Percentiles rank a stretch among this genome's conserved stretches.
phyloP scores from a whole-genome alignment of 2,329 filamentous ascomycete genomes.

The Aspergillus bombycis region DNA sequence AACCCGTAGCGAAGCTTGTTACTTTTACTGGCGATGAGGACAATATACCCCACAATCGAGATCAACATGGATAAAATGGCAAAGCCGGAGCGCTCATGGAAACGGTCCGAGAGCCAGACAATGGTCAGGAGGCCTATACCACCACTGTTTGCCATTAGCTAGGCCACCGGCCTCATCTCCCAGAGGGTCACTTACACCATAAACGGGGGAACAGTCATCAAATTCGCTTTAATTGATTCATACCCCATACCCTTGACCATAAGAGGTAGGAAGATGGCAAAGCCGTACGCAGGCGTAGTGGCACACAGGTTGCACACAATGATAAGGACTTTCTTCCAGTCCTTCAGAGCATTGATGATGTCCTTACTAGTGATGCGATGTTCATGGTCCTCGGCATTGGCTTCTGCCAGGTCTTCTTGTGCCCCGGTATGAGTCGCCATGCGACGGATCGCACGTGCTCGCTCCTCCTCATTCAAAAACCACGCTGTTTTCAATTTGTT shows the following conservation, averaged over 20 bases:
- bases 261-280: not conserved
- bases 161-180: rapidly evolving
- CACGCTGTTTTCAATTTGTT: not conserved
- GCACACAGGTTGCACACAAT: not conserved
- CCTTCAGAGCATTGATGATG: not conserved
- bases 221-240: not conserved
- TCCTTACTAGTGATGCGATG: not conserved
- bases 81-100: too few species aligned
- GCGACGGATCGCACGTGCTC: not conserved
- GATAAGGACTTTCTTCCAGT: not conserved
- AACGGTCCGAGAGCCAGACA: too few species aligned
- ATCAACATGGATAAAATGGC: too few species aligned
- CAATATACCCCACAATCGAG: too few species aligned
- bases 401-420: too few species aligned
- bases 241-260: not conserved
- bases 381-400: not conserved
- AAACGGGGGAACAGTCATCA: not conserved
- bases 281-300: not conserved
- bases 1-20: too few species aligned
- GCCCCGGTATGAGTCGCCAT: not conserved
- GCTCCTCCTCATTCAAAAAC: not conserved
- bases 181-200: too few species aligned
- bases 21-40: too few species aligned
- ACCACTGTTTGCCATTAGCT: too few species aligned
- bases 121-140: too few species aligned